Base-by-base conservation (phyloP, 305 asterid genomes). In the Ajuga reptans region DNA sequence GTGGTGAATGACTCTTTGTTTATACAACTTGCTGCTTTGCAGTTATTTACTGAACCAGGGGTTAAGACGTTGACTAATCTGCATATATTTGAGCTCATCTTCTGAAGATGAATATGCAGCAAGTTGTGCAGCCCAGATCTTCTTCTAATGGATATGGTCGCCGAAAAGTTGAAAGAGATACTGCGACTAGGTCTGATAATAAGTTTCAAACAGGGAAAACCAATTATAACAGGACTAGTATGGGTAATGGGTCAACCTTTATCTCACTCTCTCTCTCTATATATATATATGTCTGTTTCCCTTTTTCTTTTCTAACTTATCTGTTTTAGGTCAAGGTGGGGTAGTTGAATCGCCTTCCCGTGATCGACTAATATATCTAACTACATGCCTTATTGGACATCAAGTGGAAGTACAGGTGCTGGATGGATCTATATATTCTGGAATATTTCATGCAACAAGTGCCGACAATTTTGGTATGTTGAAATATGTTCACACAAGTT, bases 381-480 rank as follows among this genome's bases (percentile, higher is more conserved):
- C 86, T 69, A 68, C 95, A 63, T 85, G 94, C 76, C 94, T 92
- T 78, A 81, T 92, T 73, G 97, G 97, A 71, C 94, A 88, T 52
- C 88, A 82, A 66, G 97, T 92, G 66, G 97, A 92, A 82, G 96
- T 88, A 80, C 97, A 90, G 78, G 81, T 89, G 83, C 61, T 34
- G 73, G 94, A 92, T 77, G 98, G 97, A 68, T 85, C 98, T 66
- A 75, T 89, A 16, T 87, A 76, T 75, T 82, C 92, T 71, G 97
- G 98, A 77, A 82, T 92, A 82, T 83, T 87, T 81, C 95, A 92
- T 67, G 86, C 96, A 3, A 84, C 89, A 56, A 79, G 89, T 80
- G 83, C 91, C 2, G 97, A 92, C 79, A 93, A 90, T 79, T 87
- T 82, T 78, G 98, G 98, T 90, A 88, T 43, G 83, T 39, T 5